Evolutionary conservation across 805 yeast genomes (phyloP), one percentile per base, ranked within the genome.

Genomic region (Ogataea trehaloabstinens): DNA sequence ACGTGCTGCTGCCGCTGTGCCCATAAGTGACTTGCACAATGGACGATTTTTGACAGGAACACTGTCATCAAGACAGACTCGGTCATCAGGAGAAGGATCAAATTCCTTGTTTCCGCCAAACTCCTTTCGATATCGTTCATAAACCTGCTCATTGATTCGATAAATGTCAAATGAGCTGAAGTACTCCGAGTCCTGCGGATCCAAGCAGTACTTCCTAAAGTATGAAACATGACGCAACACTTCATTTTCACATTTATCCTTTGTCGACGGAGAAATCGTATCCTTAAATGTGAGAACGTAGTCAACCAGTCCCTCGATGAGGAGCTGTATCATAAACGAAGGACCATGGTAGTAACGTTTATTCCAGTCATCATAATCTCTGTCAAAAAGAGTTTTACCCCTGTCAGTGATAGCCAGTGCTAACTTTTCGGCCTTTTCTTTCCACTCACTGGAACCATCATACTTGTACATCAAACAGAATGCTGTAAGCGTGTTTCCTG

Each of bases 291-390:
- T 71, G 50, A 76, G 58, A 53, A 78, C 56, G 54, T 78, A 82
- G 55, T 82, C 87, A 2, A 85, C 83, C 37, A 80, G 63, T 0
- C 88, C 88, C 56, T 80, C 87, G 27, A 79, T 68, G 31, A 81
- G 61, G 44, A 82, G 67, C 56, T 81, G 88, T 40, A 76, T 71
- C 57, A 80, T 81, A 58, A 75, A 78, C 0, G 83, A 71, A n/a
- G 78, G 66, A 52, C 81, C 86, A 48, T 82, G 70, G 81, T 84
- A 81, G 61, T 71, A 80, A 37, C 87, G 63, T 47, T 70, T 68
- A 17, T 68, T 71, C 51, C 66, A 60, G 35, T 70, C 73, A 31
- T 42, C 61, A 44, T 77, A 76, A 53, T 81, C 88, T 48, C 86
- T 70, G 59, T 81, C 83, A 47, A 75, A 82, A 42, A 82, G 67